Evolutionary conservation across 73 alveolate genomes (phyloP), one percentile per base, ranked within the genome.

Genomic region (Paramecium sexaurelia): DNA sequence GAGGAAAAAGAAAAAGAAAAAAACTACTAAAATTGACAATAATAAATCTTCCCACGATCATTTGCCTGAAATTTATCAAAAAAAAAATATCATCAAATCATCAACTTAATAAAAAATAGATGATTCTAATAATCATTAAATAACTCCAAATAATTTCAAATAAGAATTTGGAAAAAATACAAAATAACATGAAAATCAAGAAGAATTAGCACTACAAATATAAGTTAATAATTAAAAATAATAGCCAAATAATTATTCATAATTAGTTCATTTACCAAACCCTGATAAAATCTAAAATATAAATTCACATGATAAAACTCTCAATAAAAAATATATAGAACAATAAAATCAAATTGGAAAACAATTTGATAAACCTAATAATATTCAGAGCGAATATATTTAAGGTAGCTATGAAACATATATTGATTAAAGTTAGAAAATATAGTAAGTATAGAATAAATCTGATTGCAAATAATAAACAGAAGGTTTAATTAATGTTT

Each of bases 1-100:
- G 57, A 36, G 43, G 56, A 73, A 73, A 11, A 73, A 73, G 87
- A 73, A 73, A 19, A 73, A 39, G 43, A 73, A 73, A 17, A 39
- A 73, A 73, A n/a, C 36, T 15, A n/a, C 36, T 15, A 73, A 36
- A 73, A 3, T 36, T 1, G 87, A 73, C 1, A 33, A 36, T 33
- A 32, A 9, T 36, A 73, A 39, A 32, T 27, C 9, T 3, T 8
- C 39, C 15, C 1, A 27, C 1, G 57, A 36, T 33, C 55, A 73
- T 73, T 32, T 36, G 17, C 55, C 55, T 36, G 32, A 22, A 8
- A 73, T 33, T 13, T 33, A 51, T 15, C 2, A n/a, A 13, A 6
- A 51, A 17, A 51, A 51, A 17, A 47, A 0, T 22, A 51, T 51
- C 67, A 19, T 29, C 6, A 51, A 51, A 51, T 17, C 7, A 17